These are phyloP conservation scores for Ophiocordyceps camponoti-saundersi DNA, from an alignment of 2,329 filamentous ascomycete species.

Conservation along the genomic window DNA sequence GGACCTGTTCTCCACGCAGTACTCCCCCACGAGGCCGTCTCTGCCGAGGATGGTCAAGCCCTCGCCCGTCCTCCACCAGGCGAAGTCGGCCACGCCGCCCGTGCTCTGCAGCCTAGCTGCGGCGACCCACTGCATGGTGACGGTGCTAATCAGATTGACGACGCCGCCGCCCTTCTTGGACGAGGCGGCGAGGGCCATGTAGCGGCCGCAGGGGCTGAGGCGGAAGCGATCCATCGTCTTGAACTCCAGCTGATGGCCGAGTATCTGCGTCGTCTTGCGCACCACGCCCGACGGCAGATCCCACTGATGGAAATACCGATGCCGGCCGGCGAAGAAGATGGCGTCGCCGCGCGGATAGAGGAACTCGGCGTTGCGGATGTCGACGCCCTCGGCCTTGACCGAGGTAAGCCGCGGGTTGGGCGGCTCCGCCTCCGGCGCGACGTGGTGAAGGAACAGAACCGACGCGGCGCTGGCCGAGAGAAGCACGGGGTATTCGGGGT, in stretches of 20 bases:
- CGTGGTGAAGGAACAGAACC: conserved; percentile 76
- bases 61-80: conserved; percentile 76
- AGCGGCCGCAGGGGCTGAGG: conserved; percentile 69
- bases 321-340: conserved; percentile 76
- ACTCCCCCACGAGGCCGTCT: conserved; percentile 83
- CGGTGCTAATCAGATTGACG: conserved; percentile 68
- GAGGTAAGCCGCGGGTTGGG: conserved; percentile 85
- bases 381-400: conserved; percentile 67
- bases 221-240: conserved; percentile 83
- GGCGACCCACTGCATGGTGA: conserved; percentile 73
- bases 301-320: conserved; percentile 91
- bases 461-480: conserved; percentile 78
- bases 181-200: conserved; percentile 69
- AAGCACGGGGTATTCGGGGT: conserved; percentile 74
- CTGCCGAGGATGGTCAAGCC: conserved; percentile 72
- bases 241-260: conserved; percentile 66
- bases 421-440: conserved; percentile 57
- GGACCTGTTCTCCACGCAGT: conserved; percentile 49
- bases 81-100: conserved; percentile 76
- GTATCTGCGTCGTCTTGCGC: conserved; percentile 63
- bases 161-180: conserved; percentile 73
- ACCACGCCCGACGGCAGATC: conserved; percentile 67
- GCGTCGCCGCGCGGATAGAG: conserved; percentile 53
- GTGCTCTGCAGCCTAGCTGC: conserved; percentile 68
- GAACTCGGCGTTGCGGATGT: conserved; percentile 74